These are phyloP conservation scores for Arthromyces matolae DNA, from an alignment of 768 basidiomycete genomes.

Conservation along the genomic window DNA sequence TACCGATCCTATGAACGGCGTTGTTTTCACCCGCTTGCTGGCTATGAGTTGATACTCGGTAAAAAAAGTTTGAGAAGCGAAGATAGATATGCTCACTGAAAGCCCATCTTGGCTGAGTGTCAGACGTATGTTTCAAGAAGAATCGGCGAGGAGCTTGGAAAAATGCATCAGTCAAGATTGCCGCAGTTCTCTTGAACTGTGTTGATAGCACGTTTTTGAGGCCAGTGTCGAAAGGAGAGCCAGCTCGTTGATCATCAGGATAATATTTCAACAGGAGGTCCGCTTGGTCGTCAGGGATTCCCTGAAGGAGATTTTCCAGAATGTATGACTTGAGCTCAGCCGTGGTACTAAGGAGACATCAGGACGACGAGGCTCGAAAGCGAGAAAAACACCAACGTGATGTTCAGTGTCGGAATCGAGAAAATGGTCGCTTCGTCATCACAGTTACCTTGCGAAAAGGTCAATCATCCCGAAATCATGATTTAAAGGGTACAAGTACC, in stretches of 20 bases:
- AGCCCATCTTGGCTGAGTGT: slow-evolving; percentile 39
- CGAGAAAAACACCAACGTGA: slow-evolving; percentile 33
- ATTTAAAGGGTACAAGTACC: slow-evolving; percentile 21
- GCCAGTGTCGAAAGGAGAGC: slow-evolving; percentile 48
- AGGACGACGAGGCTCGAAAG: neutral
- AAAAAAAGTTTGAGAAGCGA: too few relatives aligned
- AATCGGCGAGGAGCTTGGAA: slow-evolving; percentile 49
- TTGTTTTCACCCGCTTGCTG: slow-evolving; percentile 38
- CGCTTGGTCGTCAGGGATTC: slow-evolving; percentile 13
- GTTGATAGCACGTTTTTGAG: slow-evolving; percentile 35
- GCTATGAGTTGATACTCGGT: slow-evolving; percentile 23
- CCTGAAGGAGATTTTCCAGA: slow-evolving; percentile 19
- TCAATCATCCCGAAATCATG: neutral
- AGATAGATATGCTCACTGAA: slow-evolving; percentile 39
- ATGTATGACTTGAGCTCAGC: slow-evolving; percentile 25
- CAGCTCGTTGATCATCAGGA: slow-evolving; percentile 33
- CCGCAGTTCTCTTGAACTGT: slow-evolving; percentile 47
- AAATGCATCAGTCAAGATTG: slow-evolving; percentile 43
- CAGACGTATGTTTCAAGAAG: slow-evolving; percentile 37
- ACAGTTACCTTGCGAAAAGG: slow-evolving; percentile 34
- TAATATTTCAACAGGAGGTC: slow-evolving; percentile 25
- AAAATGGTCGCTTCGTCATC: slow-evolving; percentile 61
- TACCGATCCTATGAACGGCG: slow-evolving; percentile 41
- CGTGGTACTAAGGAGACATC: slow-evolving; percentile 15
- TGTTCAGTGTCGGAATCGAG: slow-evolving; percentile 39